Evolutionary conservation across 31 red algal genomes (phyloP), one percentile per base, ranked within the genome.

Genomic region (Pterothamnion heteromorphum): DNA sequence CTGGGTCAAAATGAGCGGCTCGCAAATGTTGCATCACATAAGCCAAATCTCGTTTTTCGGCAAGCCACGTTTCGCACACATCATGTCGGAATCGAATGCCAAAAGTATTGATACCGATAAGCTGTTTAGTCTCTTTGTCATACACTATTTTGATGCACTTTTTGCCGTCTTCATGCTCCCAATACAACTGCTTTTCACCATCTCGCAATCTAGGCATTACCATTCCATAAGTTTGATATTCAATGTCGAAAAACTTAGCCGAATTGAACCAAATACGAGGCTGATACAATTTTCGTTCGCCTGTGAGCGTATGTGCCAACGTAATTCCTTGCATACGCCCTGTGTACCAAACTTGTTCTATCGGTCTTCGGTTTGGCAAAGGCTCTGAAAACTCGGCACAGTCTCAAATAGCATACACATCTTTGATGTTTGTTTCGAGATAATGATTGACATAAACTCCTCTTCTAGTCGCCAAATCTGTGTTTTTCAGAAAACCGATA

Each of bases 281-380:
- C 4, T 91, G 27, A 35, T 91, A 91, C 20, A n/a, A 4, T 5
- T 28, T 83, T 84, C 26, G 27, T 22, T 91, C 74, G 5, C 71
- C 71, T 82, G n/a, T 9, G 57, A 91, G 14, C 27, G 9, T 91
- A 27, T 80, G 4, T n/a, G 20, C 88, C 9, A 84, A 4, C 4
- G 72, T 20, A 82, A 82, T 21, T 14, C 88, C 88, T 30, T 28
- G 5, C 20, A 83, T 83, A 32, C 36, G 78, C 18, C 74, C 88
- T 5, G 88, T 85, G 33, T 91, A 91, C 88, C 88, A 91, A 4
- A 91, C 18, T 5, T 18, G 74, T 84, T 91, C 88, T 14, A 91
- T 24, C 3, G 3, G 57, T 20, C 18, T 83, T 5, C 88, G 5
- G 30, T 36, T 72, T 9, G 71, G 4, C 33, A 9, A 5, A 71